Conservation (phyloP, 768 basidiomycete genomes). For the Boletus vermiculosoides region DNA sequence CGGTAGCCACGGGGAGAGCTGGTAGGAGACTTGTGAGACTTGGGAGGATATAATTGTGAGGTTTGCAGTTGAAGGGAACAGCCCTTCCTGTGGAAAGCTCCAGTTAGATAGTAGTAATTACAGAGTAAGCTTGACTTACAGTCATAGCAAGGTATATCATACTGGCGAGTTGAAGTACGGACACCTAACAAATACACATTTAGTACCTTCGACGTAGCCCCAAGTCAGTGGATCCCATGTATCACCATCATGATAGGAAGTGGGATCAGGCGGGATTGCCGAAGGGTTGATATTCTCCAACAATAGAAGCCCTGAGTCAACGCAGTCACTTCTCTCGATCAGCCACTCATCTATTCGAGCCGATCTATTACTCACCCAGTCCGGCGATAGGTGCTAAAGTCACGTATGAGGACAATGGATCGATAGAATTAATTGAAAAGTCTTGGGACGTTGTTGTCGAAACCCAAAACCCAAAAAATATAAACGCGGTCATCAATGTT, state of each 20-base stretch:
- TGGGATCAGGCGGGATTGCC: background rate
- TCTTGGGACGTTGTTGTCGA: no score
- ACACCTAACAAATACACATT: slow-evolving; percentile 12
- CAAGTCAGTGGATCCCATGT: background rate
- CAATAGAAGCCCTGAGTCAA: slow-evolving; percentile 23
- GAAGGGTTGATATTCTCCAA: slow-evolving; percentile 22
- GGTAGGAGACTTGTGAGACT: no score
- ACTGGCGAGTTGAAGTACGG: slow-evolving; percentile 20
- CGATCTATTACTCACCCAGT: slow-evolving; percentile 13
- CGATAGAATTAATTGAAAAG: no score
- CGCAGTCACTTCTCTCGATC: slow-evolving; percentile 8
- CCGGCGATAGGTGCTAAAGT: slow-evolving; percentile 5
- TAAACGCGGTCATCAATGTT: slow-evolving; percentile 6
- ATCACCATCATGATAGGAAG: slow-evolving; percentile 18
- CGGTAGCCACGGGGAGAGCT: slow-evolving; percentile 5
- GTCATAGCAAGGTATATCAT: background rate
- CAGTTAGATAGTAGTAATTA: background rate
- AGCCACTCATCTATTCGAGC: background rate
- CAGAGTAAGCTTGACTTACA: background rate
- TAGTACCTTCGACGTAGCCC: background rate
- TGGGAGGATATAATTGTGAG: no score
- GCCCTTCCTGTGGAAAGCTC: background rate
- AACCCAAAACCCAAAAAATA: slow-evolving; percentile 15
- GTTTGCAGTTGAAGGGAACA: background rate
- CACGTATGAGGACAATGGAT: no score